Percentiles rank a stretch among this genome's conserved stretches.
Evolutionary conservation across 1,139 yeast species (phyloP).

Genomic region (Saccharomyces hybrid): DNA sequence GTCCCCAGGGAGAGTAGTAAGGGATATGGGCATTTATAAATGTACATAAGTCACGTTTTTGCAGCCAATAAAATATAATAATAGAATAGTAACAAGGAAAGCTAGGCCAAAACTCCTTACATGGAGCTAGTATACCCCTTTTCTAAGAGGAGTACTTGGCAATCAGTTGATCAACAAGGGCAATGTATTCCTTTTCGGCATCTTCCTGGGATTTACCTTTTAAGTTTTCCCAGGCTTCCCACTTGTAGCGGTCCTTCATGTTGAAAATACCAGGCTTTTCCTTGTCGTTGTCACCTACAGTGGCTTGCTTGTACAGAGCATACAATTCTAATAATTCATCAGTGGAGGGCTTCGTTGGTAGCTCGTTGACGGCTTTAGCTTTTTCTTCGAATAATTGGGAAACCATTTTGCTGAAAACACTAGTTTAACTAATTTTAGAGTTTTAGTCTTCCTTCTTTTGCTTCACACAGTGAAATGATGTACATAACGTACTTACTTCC

Average conservation of each 20-base stretch:
- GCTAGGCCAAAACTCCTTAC: neutral
- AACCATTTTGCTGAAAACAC: slow-evolving; percentile 21
- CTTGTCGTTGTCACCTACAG: slow-evolving; percentile 80
- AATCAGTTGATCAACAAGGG: slow-evolving; percentile 59
- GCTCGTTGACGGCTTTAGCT: slow-evolving; percentile 75
- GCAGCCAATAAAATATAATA: neutral
- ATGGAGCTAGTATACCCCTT: neutral
- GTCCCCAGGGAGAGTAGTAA: neutral
- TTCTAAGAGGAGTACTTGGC: slow-evolving; percentile 37
- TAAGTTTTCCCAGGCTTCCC: slow-evolving; percentile 92
- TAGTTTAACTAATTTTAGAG: neutral
- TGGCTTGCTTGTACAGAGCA: slow-evolving; percentile 94
- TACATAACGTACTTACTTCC: neutral
- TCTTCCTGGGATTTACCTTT: slow-evolving; percentile 84
- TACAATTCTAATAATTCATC: slow-evolving; percentile 79
- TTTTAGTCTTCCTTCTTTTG: neutral
- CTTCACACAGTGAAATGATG: neutral
- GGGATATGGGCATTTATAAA: neutral
- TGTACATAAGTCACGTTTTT: neutral
- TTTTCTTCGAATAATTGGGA: slow-evolving; percentile 31
- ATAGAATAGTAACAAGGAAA: neutral
- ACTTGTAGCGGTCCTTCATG: slow-evolving; percentile 91
- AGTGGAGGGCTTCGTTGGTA: slow-evolving; percentile 73
- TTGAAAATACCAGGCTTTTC: slow-evolving; percentile 82
- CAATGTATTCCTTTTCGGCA: slow-evolving; percentile 79